phyloP scores from a whole-genome alignment of 1,284 basidiomycete species.

The Caloboletus firmus region DNA sequence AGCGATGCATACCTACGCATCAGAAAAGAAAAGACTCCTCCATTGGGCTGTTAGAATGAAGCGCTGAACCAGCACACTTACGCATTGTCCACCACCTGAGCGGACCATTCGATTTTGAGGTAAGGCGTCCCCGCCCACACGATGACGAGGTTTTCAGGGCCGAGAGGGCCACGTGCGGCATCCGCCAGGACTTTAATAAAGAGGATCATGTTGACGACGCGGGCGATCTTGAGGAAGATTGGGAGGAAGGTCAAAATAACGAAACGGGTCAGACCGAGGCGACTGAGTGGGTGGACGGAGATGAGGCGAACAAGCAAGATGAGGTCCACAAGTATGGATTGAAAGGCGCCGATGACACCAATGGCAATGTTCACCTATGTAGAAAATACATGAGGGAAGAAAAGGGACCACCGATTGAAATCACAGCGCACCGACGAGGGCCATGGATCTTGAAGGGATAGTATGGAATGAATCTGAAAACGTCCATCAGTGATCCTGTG shows the following conservation, averaged over 20 bases:
- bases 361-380: slow-evolving; percentile 25
- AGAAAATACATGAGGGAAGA: not conserved
- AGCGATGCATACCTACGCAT: slow-evolving; percentile 23
- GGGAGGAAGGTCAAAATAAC: slow-evolving; percentile 18
- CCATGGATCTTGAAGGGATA: slow-evolving; percentile 23
- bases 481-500: not conserved
- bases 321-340: slow-evolving; percentile 35
- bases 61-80: slow-evolving; percentile 13
- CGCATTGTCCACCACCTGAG: slow-evolving; percentile 34
- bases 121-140: slow-evolving; percentile 29
- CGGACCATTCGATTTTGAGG: slow-evolving; percentile 38
- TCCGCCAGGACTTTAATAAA: slow-evolving; percentile 21
- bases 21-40: too few relatives aligned
- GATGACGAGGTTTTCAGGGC: slow-evolving; percentile 4
- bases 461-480: slow-evolving; percentile 25
- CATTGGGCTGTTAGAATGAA: too few relatives aligned
- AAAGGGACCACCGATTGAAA: not conserved
- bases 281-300: slow-evolving; percentile 28
- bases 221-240: slow-evolving; percentile 27
- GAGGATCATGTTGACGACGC: slow-evolving; percentile 25
- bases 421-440: slow-evolving; percentile 14
- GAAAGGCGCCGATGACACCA: slow-evolving; percentile 32
- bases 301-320: slow-evolving; percentile 31
- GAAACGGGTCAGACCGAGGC: slow-evolving; percentile 20
- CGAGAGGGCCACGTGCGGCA: slow-evolving; percentile 18